Evolutionary conservation across 2,329 filamentous ascomycete genomes (phyloP).

Genomic region (Aspergillus sp.): DNA sequence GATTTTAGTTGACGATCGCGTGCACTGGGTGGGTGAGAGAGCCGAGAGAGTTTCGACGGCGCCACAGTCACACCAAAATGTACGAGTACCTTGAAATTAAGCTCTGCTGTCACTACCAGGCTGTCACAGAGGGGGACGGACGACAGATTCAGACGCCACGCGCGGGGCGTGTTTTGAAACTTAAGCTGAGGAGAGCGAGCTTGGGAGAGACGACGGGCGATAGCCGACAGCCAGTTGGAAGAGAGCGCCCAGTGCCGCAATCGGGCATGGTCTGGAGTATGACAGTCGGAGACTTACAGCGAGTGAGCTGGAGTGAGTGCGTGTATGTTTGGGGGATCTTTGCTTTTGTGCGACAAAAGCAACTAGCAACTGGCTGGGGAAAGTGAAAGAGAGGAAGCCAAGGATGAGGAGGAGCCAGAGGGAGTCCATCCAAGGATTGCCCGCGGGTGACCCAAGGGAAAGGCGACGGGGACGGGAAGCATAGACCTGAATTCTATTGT

Average conservation of each 20-base stretch:
- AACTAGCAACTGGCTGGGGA: too few species aligned
- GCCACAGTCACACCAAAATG: background rate
- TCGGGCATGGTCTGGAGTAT: too few species aligned
- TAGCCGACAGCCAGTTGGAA: background rate
- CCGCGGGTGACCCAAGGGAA: background rate
- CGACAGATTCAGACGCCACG: too few species aligned
- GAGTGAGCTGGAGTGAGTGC: too few species aligned
- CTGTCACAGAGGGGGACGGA: too few species aligned
- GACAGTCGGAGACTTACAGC: too few species aligned
- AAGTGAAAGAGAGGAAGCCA: too few species aligned
- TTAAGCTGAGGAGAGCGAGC: background rate
- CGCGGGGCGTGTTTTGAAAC: background rate
- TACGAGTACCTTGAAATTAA: background rate
- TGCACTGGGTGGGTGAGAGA: background rate
- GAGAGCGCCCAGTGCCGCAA: background rate
- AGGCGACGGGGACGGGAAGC: background rate
- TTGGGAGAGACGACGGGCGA: background rate
- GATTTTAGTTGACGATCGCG: background rate
- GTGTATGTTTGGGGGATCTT: too few species aligned
- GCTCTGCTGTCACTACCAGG: background rate
- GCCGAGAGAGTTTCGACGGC: background rate
- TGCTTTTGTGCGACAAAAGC: too few species aligned
- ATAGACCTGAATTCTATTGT: background rate
- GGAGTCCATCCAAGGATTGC: background rate
- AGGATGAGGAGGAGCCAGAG: too few species aligned